Base-by-base conservation (phyloP, 495 filamentous ascomycete genomes). In the Podospora bellae-mahoneyi region DNA sequence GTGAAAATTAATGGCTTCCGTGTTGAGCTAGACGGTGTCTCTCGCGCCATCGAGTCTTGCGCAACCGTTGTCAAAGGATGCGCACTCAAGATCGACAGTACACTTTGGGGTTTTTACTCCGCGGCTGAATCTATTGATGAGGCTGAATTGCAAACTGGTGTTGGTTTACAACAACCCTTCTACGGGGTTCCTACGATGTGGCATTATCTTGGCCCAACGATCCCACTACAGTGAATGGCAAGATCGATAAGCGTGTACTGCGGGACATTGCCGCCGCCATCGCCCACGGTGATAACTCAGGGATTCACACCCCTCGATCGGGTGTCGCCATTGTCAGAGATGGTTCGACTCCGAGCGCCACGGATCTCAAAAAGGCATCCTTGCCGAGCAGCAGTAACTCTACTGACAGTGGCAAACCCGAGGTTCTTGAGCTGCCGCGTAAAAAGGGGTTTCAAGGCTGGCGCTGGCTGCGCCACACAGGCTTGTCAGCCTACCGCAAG, bases 1-100 rank as follows among this genome's bases (percentile, higher is more conserved):
- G 77, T 81, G 30, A 81, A 81, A 54, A 72, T 81, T 60, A 76
- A 78, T 67, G 78, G 79, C 6, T 78, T 79, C 66, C 73, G 79
- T n/a, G 74, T 81, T 13, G 79, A 81, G 58, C 77, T 81, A 4
- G 78, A 78, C 63, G 77, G 77, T 32, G 72, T 80, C 44, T 74
- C 76, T 1, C 63, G 69, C 1, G 72, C 76, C 48, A 75, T 81
- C 44, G 77, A 75, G 56, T 63, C 67, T 10, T 65, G 68, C 5
- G 69, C 76, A 0, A 61, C 58, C 16, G 72, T 81, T 16, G 67
- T 63, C 20, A 79, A 78, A 63, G 78, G 72, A 2, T 77, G 70
- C 62, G 79, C 76, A 3, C 66, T 81, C 28, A 68, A 76, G 13
- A 70, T 79, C 20, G 68, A 74, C 48, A 68, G 70, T 4, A 62